These are phyloP conservation scores for Piromyces sp. DNA, from an alignment of 192 early-diverging fungal species.

Conservation along the genomic window DNA sequence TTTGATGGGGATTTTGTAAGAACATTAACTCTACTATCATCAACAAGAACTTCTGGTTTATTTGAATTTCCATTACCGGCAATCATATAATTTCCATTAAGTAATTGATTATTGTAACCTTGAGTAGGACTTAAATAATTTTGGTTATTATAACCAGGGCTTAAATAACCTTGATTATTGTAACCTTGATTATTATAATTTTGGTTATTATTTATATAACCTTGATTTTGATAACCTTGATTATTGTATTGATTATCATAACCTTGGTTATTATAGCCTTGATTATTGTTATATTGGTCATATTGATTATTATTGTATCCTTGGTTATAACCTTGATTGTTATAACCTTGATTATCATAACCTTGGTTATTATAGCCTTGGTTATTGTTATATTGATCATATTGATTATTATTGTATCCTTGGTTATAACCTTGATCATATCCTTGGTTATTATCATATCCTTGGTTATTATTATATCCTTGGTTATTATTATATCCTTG, in stretches of 20 bases:
- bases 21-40: background rate
- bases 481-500: background rate
- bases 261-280: background rate
- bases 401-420: background rate
- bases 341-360: background rate
- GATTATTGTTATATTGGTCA: background rate
- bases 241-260: background rate
- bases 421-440: background rate
- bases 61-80: background rate
- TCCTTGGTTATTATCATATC: background rate
- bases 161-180: background rate
- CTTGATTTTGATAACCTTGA: background rate
- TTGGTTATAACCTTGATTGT: background rate
- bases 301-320: background rate
- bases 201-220: background rate
- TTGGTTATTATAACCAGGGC: background rate
- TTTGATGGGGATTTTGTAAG: background rate
- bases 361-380: background rate
- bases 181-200: background rate
- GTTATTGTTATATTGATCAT: background rate
- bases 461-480: background rate
- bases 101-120: background rate
- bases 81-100: background rate
- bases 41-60: background rate
- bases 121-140: background rate